These are phyloP conservation scores for Fusarium succisae DNA, from an alignment of 2,329 filamentous ascomycete species.

Conservation along the genomic window DNA sequence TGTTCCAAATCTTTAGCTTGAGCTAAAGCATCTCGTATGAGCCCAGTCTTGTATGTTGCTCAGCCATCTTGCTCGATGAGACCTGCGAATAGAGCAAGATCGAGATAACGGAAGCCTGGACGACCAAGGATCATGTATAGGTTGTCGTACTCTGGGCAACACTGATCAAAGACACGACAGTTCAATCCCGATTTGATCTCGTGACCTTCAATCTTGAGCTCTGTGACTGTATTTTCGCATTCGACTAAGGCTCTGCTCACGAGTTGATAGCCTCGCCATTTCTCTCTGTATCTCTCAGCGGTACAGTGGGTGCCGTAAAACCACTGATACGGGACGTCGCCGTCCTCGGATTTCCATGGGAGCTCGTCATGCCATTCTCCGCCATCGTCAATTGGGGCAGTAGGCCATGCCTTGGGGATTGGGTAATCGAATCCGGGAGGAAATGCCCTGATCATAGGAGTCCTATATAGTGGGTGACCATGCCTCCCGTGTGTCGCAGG, in stretches of 20 bases:
- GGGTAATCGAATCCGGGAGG: conserved; percentile 1
- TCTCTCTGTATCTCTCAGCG: neutral
- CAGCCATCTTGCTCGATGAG: neutral
- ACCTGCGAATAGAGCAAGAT: neutral
- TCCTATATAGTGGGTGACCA: neutral
- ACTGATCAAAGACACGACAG: neutral
- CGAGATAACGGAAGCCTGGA: neutral
- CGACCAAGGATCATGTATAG: neutral
- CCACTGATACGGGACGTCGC: neutral
- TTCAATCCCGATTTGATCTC: neutral
- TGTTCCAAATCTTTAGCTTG: neutral
- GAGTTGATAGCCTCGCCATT: neutral
- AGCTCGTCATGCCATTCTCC: neutral
- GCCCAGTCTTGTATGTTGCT: neutral
- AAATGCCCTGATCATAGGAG: conserved; percentile 1
- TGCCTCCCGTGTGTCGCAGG: neutral
- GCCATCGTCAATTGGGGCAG: neutral
- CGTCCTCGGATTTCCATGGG: neutral
- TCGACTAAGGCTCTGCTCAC: neutral
- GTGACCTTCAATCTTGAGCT: neutral
- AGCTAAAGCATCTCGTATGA: neutral
- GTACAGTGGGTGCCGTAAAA: neutral
- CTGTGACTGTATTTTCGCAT: neutral
- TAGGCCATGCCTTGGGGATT: neutral
- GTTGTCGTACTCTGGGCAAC: neutral